Conservation (phyloP, 2,329 filamentous ascomycete genomes). For the Alternaria sp. region DNA sequence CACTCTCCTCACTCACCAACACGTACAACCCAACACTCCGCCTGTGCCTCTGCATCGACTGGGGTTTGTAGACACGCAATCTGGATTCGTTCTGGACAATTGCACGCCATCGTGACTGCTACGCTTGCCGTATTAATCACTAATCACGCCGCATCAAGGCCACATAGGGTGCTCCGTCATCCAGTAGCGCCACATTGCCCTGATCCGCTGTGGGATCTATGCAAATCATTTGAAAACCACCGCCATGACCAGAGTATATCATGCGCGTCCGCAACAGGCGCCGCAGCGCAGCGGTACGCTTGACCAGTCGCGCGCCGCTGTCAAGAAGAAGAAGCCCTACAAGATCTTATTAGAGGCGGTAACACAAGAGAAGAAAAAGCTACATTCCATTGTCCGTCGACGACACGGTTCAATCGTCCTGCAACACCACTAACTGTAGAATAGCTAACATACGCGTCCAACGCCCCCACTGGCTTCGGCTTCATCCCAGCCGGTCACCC, state of each 20-base stretch:
- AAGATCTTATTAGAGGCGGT: slow-evolving; percentile 67
- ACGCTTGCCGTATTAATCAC: slow-evolving; percentile 23
- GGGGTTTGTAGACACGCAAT: slow-evolving; percentile 30
- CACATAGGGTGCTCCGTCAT: slow-evolving; percentile 4
- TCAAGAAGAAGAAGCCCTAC: slow-evolving; percentile 57
- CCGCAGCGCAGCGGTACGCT: slow-evolving; percentile 24
- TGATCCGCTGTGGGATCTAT: slow-evolving; percentile 20
- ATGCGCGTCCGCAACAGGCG: slow-evolving; percentile 31
- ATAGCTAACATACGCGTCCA: slow-evolving; percentile 64
- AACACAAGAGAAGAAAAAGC: slow-evolving; percentile 67
- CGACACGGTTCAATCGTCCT: slow-evolving; percentile 10
- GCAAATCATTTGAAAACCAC: slow-evolving; percentile 15
- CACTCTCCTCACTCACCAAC: slow-evolving; percentile 16
- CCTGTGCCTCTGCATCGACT: slow-evolving; percentile 29
- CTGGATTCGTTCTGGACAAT: slow-evolving; percentile 6
- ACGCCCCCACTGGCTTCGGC: slow-evolving; percentile 66
- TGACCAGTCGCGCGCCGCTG: slow-evolving; percentile 33
- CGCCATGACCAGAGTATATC: slow-evolving; percentile 41
- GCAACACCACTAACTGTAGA: slow-evolving; percentile 43
- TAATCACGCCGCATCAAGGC: slow-evolving; percentile 19
- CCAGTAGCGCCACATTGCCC: slow-evolving; percentile 8
- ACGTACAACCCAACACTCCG: slow-evolving; percentile 23
- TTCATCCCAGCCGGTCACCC: slow-evolving; percentile 69
- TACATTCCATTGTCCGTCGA: slow-evolving; percentile 58
- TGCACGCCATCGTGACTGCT: slow-evolving; percentile 11